phyloP scores from a whole-genome alignment of 1,284 basidiomycete species.

The Ustilago esculenta region DNA sequence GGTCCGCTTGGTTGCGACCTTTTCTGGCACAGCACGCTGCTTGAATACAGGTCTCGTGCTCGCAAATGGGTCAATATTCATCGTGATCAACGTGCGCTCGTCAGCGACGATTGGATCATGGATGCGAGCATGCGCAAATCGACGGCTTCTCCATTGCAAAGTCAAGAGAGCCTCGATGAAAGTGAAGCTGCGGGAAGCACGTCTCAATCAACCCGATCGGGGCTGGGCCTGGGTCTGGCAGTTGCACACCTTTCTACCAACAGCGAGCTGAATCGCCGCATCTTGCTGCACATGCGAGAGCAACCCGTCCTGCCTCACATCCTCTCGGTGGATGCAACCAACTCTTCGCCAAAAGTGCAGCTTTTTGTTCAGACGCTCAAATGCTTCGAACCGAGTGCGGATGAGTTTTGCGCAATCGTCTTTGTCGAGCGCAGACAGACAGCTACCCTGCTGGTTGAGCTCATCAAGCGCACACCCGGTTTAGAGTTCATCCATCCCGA shows the following conservation, averaged over 20 bases:
- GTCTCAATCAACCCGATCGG: conserved; percentile 1
- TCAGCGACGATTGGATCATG: conserved; percentile 30
- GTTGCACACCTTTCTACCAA: conserved; percentile 25
- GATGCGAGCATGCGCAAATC: conserved; percentile 15
- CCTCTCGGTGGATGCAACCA: conserved; percentile 12
- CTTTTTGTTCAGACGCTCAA: conserved; percentile 43
- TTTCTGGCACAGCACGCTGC: conserved; percentile 43
- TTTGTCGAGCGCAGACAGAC: conserved; percentile 54
- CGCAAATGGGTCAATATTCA: conserved; percentile 18
- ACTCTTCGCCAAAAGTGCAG: conserved; percentile 42
- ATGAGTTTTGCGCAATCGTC: conserved; percentile 52
- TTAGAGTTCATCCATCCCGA: conserved; percentile 48
- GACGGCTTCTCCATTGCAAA: conserved; percentile 1
- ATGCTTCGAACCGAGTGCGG: conserved; percentile 22
- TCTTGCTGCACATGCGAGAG: conserved; percentile 22
- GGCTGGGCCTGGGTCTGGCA: conserved; percentile 1
- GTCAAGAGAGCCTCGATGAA: not conserved
- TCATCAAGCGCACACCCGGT: conserved; percentile 35
- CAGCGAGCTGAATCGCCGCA: conserved; percentile 24
- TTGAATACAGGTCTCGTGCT: conserved; percentile 27
- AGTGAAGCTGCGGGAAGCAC: not conserved
- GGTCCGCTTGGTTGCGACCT: conserved; percentile 51
- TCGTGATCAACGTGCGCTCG: conserved; percentile 13
- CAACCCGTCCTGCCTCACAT: conserved; percentile 19
- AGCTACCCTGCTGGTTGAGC: conserved; percentile 45